A percentile compares a stretch with the other conserved stretches of the same genome.
Evolutionary conservation across 768 basidiomycete genomes (phyloP).

Genomic region (Trametes cinnabarina): DNA sequence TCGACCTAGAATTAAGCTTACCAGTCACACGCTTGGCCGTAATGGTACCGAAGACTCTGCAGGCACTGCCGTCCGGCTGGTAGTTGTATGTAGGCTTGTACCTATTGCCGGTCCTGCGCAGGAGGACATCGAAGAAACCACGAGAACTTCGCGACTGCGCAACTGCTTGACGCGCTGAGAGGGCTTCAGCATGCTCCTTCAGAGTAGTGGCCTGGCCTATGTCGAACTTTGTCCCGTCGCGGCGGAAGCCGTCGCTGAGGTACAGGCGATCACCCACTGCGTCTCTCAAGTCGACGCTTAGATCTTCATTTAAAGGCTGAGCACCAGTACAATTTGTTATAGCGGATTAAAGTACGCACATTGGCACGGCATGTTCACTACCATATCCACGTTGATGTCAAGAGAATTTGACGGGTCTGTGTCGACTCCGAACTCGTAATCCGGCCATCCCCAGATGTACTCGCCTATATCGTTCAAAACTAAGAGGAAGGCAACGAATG

Average conservation of each 20-base stretch:
- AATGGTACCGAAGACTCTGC: slow-evolving; percentile 82
- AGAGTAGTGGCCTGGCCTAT: slow-evolving; percentile 75
- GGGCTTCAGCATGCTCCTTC: slow-evolving; percentile 62
- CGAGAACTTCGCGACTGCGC: slow-evolving; percentile 73
- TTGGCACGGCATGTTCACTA: slow-evolving; percentile 89
- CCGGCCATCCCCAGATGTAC: slow-evolving; percentile 92
- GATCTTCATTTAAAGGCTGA: slow-evolving; percentile 42
- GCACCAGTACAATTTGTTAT: not conserved
- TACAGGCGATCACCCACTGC: slow-evolving; percentile 90
- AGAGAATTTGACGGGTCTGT: slow-evolving; percentile 55
- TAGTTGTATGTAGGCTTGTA: slow-evolving; percentile 78
- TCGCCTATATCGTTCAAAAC: slow-evolving; percentile 88
- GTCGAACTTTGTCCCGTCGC: slow-evolving; percentile 86
- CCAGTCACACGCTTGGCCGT: slow-evolving; percentile 88
- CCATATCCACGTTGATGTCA: slow-evolving; percentile 88
- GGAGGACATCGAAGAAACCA: slow-evolving; percentile 63
- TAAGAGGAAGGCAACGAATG: slow-evolving; percentile 64
- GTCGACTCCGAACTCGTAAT: slow-evolving; percentile 88
- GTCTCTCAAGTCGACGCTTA: slow-evolving; percentile 88
- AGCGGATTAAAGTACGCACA: slow-evolving; percentile 55
- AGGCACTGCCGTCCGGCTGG: slow-evolving; percentile 67
- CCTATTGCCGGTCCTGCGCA: slow-evolving; percentile 41
- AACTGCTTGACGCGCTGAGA: slow-evolving; percentile 69
- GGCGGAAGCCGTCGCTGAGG: slow-evolving; percentile 72
- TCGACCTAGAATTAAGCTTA: slow-evolving; percentile 27